Evolutionary conservation across 495 filamentous ascomycete species (phyloP).

Genomic region (Collariella sp.): DNA sequence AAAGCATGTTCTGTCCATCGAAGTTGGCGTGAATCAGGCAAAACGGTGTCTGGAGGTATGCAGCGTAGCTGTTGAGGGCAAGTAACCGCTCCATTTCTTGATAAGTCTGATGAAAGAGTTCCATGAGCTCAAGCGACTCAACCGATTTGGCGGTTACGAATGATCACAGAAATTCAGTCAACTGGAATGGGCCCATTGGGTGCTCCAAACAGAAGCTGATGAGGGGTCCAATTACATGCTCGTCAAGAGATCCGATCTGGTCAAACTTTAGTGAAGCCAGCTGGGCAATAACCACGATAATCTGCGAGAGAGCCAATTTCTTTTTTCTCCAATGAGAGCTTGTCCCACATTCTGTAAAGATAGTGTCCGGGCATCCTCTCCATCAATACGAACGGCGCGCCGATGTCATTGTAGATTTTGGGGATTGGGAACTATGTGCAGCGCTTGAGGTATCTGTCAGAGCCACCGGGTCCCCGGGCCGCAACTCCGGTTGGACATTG

Average conservation of each 20-base stretch:
- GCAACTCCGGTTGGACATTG: too few relatives aligned
- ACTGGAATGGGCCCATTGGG: not conserved
- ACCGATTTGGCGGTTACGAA: not conserved
- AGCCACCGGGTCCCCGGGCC: too few relatives aligned
- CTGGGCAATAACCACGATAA: not conserved
- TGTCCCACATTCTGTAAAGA: not conserved
- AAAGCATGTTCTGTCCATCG: not conserved
- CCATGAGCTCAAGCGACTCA: not conserved
- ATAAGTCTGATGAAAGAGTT: not conserved
- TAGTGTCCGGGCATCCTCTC: not conserved
- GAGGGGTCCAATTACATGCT: not conserved
- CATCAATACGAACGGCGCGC: not conserved
- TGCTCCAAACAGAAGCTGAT: conserved; percentile 1
- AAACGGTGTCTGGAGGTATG: not conserved
- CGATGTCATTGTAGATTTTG: conserved; percentile 1
- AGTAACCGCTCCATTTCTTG: not conserved
- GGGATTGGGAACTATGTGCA: not conserved
- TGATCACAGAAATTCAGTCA: not conserved
- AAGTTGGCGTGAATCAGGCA: not conserved
- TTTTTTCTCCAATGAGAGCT: not conserved
- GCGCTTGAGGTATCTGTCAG: conserved; percentile 1
- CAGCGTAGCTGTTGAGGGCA: not conserved
- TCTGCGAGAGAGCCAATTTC: conserved; percentile 3
- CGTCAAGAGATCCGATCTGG: conserved; percentile 2
- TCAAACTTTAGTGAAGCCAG: conserved; percentile 1